A percentile compares a stretch with the other conserved stretches of the same genome.
Conservation (phyloP, 768 basidiomycete genomes). For the Cubamyces sp. region DNA sequence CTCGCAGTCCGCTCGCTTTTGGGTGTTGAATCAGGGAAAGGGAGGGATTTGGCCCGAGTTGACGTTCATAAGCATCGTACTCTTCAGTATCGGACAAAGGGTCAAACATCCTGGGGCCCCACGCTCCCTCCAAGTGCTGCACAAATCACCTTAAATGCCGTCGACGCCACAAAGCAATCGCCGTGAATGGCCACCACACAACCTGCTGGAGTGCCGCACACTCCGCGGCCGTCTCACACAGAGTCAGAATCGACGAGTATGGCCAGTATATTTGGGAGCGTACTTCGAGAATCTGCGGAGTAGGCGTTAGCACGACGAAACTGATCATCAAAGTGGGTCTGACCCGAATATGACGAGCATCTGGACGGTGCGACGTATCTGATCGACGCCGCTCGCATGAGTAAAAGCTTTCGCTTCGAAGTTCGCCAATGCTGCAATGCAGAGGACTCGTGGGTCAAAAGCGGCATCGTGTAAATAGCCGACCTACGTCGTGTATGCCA, state of each 20-base stretch:
- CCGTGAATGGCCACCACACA: background rate
- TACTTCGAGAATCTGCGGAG: conserved; percentile 12
- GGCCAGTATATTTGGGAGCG: background rate
- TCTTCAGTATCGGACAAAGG: conserved; percentile 14
- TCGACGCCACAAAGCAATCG: background rate
- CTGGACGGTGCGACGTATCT: background rate
- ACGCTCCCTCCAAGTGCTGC: background rate
- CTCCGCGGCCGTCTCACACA: conserved; percentile 8
- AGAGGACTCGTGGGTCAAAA: too few relatives aligned
- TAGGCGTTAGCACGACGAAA: background rate
- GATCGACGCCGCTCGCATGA: background rate
- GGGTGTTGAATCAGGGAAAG: conserved; percentile 5
- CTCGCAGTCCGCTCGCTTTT: background rate
- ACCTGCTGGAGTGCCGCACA: background rate
- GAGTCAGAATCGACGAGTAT: conserved; percentile 12
- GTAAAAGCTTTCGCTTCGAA: background rate
- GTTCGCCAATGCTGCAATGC: too few relatives aligned
- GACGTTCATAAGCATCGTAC: background rate
- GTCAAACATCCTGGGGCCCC: conserved; percentile 8
- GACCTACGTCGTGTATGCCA: too few relatives aligned
- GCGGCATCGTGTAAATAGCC: too few relatives aligned
- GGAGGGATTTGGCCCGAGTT: conserved; percentile 7
- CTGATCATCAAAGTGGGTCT: conserved; percentile 4
- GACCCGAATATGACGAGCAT: conserved; percentile 3
- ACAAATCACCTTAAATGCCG: background rate